These are phyloP conservation scores for Hymenoscyphus linearis DNA, from an alignment of 2,329 filamentous ascomycete genomes.

Conservation along the genomic window DNA sequence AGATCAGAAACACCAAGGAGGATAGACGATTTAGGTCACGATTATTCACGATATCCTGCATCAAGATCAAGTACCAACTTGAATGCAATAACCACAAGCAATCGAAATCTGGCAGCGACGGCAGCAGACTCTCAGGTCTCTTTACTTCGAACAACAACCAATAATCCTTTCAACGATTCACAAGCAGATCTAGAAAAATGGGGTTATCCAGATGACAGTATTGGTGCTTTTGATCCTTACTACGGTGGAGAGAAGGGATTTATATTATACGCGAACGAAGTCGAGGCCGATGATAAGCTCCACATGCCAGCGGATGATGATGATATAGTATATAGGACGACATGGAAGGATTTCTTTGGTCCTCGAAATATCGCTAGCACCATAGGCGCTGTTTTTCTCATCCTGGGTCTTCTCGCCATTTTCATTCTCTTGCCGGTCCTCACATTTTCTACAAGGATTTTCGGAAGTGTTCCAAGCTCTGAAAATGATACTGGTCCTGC, in stretches of 20 bases:
- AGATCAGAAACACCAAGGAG: conserved; percentile 17
- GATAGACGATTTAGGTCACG: conserved; percentile 26
- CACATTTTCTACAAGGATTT: conserved; percentile 34
- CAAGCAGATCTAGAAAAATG: conserved; percentile 32
- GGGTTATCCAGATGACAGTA: conserved; percentile 42
- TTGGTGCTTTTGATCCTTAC: conserved; percentile 39
- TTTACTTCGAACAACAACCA: conserved; percentile 16
- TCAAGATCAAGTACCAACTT: conserved; percentile 17
- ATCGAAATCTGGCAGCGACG: not conserved
- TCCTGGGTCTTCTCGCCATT: conserved; percentile 42
- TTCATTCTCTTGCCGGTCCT: conserved; percentile 48
- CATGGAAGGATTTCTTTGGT: conserved; percentile 40
- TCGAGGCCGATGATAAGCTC: conserved; percentile 48
- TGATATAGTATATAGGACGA: conserved; percentile 37
- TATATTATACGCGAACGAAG: conserved; percentile 43
- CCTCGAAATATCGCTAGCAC: conserved; percentile 38
- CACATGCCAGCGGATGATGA: conserved; percentile 48
- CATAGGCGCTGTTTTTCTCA: conserved; percentile 37
- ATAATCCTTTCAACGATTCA: conserved; percentile 22
- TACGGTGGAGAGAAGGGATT: conserved; percentile 35
- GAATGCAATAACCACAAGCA: not conserved
- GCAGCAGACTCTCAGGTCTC: conserved; percentile 8
- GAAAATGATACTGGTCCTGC: conserved; percentile 17
- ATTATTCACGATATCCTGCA: conserved; percentile 31
- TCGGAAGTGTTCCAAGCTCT: not conserved